These are phyloP conservation scores for Cercospora brassicicola DNA, from an alignment of 2,329 filamentous ascomycete species.

Conservation along the genomic window DNA sequence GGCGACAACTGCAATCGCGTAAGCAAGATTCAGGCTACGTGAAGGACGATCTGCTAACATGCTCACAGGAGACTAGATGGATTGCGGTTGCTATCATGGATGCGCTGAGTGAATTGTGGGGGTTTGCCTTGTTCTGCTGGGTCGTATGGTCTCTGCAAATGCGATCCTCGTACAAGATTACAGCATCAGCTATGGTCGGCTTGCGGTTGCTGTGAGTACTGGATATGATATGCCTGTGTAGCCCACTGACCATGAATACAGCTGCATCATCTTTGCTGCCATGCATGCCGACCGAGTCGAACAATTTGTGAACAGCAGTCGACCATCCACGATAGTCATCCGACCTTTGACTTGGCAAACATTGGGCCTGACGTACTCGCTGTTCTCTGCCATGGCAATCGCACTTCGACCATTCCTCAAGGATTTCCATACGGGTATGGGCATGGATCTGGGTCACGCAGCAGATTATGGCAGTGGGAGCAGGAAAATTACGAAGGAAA, in stretches of 20 bases:
- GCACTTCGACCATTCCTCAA: constrained; percentile 22
- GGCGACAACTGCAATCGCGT: neutral
- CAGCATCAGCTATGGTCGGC: constrained; percentile 17
- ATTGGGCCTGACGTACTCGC: constrained; percentile 15
- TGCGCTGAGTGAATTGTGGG: constrained; percentile 18
- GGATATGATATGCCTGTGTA: neutral
- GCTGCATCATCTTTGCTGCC: constrained; percentile 4
- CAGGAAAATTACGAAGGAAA: constrained; percentile 4
- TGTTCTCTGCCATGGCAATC: constrained; percentile 21
- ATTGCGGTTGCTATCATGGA: constrained; percentile 16
- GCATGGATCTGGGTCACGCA: constrained; percentile 18
- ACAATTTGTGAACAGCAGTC: constrained; percentile 1
- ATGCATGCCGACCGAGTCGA: neutral
- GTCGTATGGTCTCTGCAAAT: constrained; percentile 20
- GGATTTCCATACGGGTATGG: constrained; percentile 22
- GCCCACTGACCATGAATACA: neutral
- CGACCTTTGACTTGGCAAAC: constrained; percentile 20
- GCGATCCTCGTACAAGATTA: constrained; percentile 16
- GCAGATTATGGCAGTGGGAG: constrained; percentile 15
- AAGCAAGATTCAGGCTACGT: neutral
- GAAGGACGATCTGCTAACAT: neutral
- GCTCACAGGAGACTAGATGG: constrained; percentile 1
- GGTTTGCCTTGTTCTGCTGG: constrained; percentile 17
- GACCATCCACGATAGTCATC: constrained; percentile 10
- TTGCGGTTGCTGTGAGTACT: constrained; percentile 18